Base-by-base conservation (phyloP, 2,329 filamentous ascomycete species). In the Alternaria sp. region DNA sequence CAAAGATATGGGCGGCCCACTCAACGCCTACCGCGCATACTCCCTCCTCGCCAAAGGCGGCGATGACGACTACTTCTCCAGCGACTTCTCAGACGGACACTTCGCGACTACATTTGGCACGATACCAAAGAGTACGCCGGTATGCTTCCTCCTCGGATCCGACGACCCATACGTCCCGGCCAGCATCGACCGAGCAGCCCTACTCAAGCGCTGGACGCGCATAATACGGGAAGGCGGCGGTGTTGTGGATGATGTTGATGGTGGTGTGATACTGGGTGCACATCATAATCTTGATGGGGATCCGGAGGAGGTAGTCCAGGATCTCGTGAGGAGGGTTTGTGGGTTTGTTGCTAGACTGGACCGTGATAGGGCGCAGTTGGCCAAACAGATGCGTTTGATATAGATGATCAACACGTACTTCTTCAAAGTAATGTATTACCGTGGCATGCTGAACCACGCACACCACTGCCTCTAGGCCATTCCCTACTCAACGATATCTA, bases 31-130 rank as follows among this genome's bases (percentile, higher is more conserved):
- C 49, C 77, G 89, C 45, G 90, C 88, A 76, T 74, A 89, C 36
- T 87, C 86, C 50, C 80, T 91, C 7, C 81, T 85, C 0, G 86
- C 84, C 21, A 79, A 83, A 54, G 84, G 88, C 6, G 91, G 90
- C 10, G 90, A 92, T 62, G 94, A 97, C 76, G 94, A 97, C 76
- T 93, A 91, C 74, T 97, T 97, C 81, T 94, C 91, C n/a, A 89
- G 88, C 3, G 91, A 96, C 74, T 81, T 96, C n/a, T 78, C 82
- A 0, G 85, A 88, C 45, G 83, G 86, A 30, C 82, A 84, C 17
- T 81, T 93, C 7, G 73, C 79, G 23, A 77, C 77, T 13, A 90
- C 90, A n/a, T 97, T 95, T 85, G 86, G 89, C 4, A 81, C 81
- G 53, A 82, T 93, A 59, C 81, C 86, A 21, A 3, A 3, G 4